phyloP scores from a whole-genome alignment of 306 rosid species.

The Mucuna pruriens region DNA sequence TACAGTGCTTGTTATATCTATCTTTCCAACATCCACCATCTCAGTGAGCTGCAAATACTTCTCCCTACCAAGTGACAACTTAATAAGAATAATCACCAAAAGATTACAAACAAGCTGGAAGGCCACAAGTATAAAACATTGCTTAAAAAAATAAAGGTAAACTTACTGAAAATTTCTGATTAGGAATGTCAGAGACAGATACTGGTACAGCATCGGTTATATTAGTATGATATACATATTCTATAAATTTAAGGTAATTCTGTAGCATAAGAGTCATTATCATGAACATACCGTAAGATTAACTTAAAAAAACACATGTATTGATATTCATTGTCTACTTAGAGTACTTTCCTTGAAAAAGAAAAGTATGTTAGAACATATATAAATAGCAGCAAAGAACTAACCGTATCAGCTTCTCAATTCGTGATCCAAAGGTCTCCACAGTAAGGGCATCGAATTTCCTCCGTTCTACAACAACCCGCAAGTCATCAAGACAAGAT shows the following conservation, averaged over 20 bases:
- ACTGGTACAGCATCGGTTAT: background rate
- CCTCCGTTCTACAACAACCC: conserved; percentile 77
- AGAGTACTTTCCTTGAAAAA: background rate
- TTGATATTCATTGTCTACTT: conserved; percentile 6
- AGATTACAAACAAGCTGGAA: conserved; percentile 9
- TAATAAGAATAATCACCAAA: conserved; percentile 24
- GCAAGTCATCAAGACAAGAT: conserved; percentile 85
- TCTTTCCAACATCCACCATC: conserved; percentile 88
- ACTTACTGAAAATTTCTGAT: no score
- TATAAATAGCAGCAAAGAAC: conserved; percentile 33
- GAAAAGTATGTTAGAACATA: background rate
- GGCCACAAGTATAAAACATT: no score
- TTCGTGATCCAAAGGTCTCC: conserved; percentile 90
- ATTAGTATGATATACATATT: conserved; percentile 12
- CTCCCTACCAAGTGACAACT: conserved; percentile 66
- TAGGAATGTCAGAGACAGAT: no score
- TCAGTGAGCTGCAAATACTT: conserved; percentile 95
- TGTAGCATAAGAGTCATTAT: background rate
- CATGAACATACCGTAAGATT: conserved; percentile 10
- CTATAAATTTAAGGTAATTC: background rate
- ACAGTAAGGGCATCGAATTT: conserved; percentile 84
- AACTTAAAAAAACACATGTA: conserved; percentile 11
- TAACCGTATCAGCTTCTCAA: conserved; percentile 87
- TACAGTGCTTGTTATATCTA: no score
- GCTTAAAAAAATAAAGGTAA: no score